phyloP scores from a whole-genome alignment of 1,284 basidiomycete genomes.

The Leccinum cinnamomeum region DNA sequence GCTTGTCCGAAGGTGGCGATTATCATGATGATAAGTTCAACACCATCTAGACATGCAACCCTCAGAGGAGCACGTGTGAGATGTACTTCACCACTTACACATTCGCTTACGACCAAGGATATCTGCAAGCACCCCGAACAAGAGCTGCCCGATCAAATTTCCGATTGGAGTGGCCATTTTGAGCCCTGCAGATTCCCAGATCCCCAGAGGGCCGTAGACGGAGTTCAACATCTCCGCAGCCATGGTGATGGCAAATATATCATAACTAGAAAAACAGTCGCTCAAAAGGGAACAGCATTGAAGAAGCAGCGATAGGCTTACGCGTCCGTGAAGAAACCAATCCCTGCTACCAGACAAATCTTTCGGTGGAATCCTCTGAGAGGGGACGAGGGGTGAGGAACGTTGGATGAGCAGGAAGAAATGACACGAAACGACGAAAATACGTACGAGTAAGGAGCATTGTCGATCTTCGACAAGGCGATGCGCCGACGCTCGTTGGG shows the following conservation, averaged over 20 bases:
- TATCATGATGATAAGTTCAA: conserved; percentile 55
- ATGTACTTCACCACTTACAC: conserved; percentile 13
- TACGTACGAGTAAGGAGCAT: conserved; percentile 53
- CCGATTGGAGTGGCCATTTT: conserved; percentile 70
- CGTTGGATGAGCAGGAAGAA: neutral
- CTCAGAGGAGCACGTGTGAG: neutral
- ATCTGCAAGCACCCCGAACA: conserved; percentile 57
- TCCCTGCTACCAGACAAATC: conserved; percentile 68
- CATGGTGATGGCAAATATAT: conserved; percentile 74
- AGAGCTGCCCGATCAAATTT: conserved; percentile 56
- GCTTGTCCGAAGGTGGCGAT: conserved; percentile 47
- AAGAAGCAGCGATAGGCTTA: conserved; percentile 36
- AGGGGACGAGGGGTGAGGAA: neutral
- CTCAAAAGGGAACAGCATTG: neutral
- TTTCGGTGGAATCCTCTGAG: conserved; percentile 63
- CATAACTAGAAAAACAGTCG: conserved; percentile 45
- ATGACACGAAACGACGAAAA: conserved; percentile 17
- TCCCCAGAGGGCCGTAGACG: conserved; percentile 52
- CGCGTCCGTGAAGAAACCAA: conserved; percentile 82
- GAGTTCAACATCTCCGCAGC: conserved; percentile 73
- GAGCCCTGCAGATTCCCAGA: conserved; percentile 64
- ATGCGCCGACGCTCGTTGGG: conserved; percentile 53
- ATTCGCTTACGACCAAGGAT: conserved; percentile 47
- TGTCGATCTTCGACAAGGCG: conserved; percentile 70
- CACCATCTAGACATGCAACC: conserved; percentile 43